Evolutionary conservation across 306 rosid genomes (phyloP), one percentile per base, ranked within the genome.

Genomic region (Casuarina equisetifolia): DNA sequence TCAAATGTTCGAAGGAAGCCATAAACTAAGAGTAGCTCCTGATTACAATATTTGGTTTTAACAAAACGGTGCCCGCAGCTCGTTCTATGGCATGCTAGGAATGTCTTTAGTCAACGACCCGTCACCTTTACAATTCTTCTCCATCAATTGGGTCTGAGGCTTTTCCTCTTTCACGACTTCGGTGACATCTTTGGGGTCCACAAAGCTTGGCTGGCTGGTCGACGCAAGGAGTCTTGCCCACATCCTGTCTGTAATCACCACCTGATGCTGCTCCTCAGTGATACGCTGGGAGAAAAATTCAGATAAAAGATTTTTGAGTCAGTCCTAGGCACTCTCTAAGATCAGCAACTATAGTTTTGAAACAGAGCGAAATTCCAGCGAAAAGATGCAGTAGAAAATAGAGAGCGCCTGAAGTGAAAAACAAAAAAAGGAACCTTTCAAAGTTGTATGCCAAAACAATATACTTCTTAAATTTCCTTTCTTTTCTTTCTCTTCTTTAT

Each of bases 221-320:
- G 91, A 88, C 75, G 91, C 85, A 81, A 88, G 89, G 48, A 88
- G 79, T 70, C 91, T 82, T 42, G 96, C 97, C 96, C 96, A 93
- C 97, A 93, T 93, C 86, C 97, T 86, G 75, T 93, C 97, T 0
- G 94, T 93, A 64, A 91, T 91, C 57, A 93, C 97, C 75, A 93
- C 98, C 83, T 83, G 70, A 84, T 93, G 89, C 88, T 81, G 91
- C 81, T n/a, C 84, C 91, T 93, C 98, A 8, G 5, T 93, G 78
- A 93, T 82, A 62, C 91, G 87, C 98, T 93, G 90, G 51, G 61
- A 49, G 72, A 78, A 44, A 81, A 79, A 63, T 71, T 13, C 38
- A 78, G 71, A 70, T 50, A 81, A 25, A 68, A 16, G 71, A 45
- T 19, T 69, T 44, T 48, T 42, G 17, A 44, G 15, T 20, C 19